Conservation (phyloP, 495 filamentous ascomycete genomes). For the Penicillium waksmanii region DNA sequence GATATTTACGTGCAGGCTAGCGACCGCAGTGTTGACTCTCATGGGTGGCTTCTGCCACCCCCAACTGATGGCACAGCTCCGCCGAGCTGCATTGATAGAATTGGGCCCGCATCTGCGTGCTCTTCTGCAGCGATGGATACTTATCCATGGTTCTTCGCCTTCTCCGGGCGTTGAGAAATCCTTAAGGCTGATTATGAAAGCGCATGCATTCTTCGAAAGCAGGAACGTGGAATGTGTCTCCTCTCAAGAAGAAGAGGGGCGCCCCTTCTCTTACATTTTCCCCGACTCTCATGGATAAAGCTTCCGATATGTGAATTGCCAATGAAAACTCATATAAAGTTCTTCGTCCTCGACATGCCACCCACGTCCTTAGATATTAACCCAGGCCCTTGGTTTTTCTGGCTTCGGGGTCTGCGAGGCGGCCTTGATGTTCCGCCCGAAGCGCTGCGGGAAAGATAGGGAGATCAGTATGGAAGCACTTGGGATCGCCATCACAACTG, state of each 20-base stretch:
- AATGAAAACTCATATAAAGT: neutral
- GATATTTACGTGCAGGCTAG: constrained; percentile 6
- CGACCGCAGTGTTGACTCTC: constrained; percentile 13
- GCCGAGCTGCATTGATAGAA: constrained; percentile 6
- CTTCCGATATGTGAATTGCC: neutral
- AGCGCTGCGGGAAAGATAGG: too few relatives aligned
- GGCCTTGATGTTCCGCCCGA: too few relatives aligned
- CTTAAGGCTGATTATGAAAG: constrained; percentile 14
- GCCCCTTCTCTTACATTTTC: neutral
- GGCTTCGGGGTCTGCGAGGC: too few relatives aligned
- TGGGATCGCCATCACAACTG: too few relatives aligned
- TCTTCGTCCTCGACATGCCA: too few relatives aligned
- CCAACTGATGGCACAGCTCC: constrained; percentile 9
- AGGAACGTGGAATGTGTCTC: neutral
- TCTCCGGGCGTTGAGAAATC: constrained; percentile 16
- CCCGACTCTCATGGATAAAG: neutral
- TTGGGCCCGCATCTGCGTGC: constrained; percentile 8
- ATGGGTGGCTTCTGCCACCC: constrained; percentile 20
- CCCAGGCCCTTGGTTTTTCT: too few relatives aligned
- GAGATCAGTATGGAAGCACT: too few relatives aligned
- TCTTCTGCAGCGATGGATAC: constrained; percentile 14
- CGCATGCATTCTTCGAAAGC: constrained; percentile 15
- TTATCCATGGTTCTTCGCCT: constrained; percentile 10
- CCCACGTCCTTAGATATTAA: too few relatives aligned
- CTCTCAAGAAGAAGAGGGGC: neutral